Percentiles rank a stretch among this genome's conserved stretches.
phyloP scores from a whole-genome alignment of 2,329 filamentous ascomycete species.

The Fusarium cicatricum region DNA sequence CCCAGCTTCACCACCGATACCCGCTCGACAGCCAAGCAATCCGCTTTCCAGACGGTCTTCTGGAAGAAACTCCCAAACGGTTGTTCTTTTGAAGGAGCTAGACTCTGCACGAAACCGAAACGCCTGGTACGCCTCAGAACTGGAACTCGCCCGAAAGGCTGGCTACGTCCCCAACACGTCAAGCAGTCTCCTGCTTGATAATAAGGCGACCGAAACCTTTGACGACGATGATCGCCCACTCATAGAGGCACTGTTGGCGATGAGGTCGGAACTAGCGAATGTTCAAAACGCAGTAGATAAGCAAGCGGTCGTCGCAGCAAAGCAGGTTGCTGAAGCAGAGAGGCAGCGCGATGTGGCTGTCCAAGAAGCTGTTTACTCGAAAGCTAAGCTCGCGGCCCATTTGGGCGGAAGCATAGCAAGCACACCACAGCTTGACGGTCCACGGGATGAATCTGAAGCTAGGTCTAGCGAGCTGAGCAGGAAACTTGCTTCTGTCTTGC shows the following conservation, averaged over 20 bases:
- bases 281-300: slow-evolving; percentile 91
- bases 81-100: slow-evolving; percentile 84
- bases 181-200: slow-evolving; percentile 77
- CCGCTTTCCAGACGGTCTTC: slow-evolving; percentile 68
- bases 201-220: slow-evolving; percentile 79
- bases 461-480: slow-evolving; percentile 75
- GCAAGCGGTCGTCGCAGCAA: slow-evolving; percentile 85
- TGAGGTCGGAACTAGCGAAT: slow-evolving; percentile 87
- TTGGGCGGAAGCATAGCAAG: slow-evolving; percentile 68
- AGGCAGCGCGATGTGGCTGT: slow-evolving; percentile 95
- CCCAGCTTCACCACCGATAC: slow-evolving; percentile 66
- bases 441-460: slow-evolving; percentile 65
- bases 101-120: slow-evolving; percentile 86
- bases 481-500: slow-evolving; percentile 83
- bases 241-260: slow-evolving; percentile 89
- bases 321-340: slow-evolving; percentile 91
- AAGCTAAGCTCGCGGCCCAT: slow-evolving; percentile 88
- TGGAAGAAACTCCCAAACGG: slow-evolving; percentile 70
- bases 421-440: slow-evolving; percentile 66
- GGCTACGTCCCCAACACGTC: slow-evolving; percentile 81
- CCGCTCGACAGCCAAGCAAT: slow-evolving; percentile 64
- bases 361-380: slow-evolving; percentile 92
- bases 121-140: slow-evolving; percentile 96
- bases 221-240: slow-evolving; percentile 91
- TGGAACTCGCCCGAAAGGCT: slow-evolving; percentile 88